These are phyloP conservation scores for Schizochytrium sp. DNA, from an alignment of 108 stramenopile species.

Conservation along the genomic window DNA sequence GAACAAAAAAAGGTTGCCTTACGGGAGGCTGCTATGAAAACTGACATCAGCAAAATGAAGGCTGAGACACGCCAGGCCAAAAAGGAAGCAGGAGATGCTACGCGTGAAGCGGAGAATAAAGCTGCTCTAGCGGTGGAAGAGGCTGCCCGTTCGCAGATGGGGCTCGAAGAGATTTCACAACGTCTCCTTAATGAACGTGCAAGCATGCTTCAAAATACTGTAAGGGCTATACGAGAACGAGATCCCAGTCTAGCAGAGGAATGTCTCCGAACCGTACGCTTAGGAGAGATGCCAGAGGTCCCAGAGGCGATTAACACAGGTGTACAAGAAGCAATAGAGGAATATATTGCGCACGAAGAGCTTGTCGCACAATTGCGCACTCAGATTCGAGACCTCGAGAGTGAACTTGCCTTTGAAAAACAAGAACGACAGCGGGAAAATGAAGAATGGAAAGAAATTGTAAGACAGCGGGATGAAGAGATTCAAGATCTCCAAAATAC, in stretches of 20 bases:
- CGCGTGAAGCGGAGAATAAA: background rate
- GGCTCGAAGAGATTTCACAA: background rate
- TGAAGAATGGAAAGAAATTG: constrained; percentile 30
- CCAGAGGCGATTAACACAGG: background rate
- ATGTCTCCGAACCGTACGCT: background rate
- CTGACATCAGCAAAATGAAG: constrained; percentile 58
- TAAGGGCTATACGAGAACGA: background rate
- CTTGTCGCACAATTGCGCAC: constrained; percentile 10
- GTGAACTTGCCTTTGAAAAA: background rate
- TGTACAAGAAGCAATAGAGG: constrained; percentile 54
- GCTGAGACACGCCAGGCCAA: constrained; percentile 54
- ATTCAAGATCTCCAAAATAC: background rate
- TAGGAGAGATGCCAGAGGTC: background rate
- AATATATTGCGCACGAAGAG: constrained; percentile 30
- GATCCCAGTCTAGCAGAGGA: background rate
- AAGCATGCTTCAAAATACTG: background rate
- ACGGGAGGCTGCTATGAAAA: constrained; percentile 33
- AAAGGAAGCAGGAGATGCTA: constrained; percentile 25
- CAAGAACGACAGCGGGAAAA: constrained; percentile 32
- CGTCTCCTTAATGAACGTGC: background rate
- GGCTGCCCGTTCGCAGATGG: background rate
- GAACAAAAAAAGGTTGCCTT: constrained; percentile 53
- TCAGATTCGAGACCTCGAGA: background rate
- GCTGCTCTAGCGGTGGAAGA: background rate
- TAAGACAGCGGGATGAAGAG: constrained; percentile 39